phyloP scores from a whole-genome alignment of 108 stramenopile species.

The Chaetoceros muelleri region DNA sequence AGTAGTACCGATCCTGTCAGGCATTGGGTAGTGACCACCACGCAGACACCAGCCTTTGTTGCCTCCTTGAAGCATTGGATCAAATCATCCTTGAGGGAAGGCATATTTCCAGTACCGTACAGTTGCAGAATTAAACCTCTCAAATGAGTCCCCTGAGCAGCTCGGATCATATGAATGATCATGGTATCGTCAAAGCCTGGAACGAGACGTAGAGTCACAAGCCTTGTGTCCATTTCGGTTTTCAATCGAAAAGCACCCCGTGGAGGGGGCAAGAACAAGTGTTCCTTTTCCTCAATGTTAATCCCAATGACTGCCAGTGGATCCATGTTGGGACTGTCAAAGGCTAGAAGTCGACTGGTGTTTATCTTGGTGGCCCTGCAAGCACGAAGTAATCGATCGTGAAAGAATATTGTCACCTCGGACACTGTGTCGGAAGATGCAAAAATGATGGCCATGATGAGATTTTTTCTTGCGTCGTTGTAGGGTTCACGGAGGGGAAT shows the following conservation, averaged over 20 bases:
- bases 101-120: conserved; percentile 94
- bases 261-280: conserved; percentile 65
- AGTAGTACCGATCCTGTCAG: conserved; percentile 75
- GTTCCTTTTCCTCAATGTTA: conserved; percentile 60
- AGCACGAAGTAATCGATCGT: conserved; percentile 80
- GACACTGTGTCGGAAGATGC: conserved; percentile 60
- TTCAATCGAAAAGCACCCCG: conserved; percentile 74
- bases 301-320: conserved; percentile 89
- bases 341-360: conserved; percentile 78
- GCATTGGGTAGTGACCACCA: conserved; percentile 93
- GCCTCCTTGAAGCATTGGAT: conserved; percentile 60
- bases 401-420: conserved; percentile 94
- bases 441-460: conserved; percentile 94
- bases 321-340: conserved; percentile 90
- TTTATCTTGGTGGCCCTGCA: conserved; percentile 85
- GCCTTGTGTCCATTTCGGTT: conserved; percentile 77
- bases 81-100: conserved; percentile 63
- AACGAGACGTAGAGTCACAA: conserved; percentile 77
- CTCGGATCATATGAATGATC: conserved; percentile 42
- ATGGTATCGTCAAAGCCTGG: conserved; percentile 92
- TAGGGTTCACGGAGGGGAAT: conserved; percentile 88
- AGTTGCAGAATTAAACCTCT: conserved; percentile 85
- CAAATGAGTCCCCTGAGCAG: conserved; percentile 28
- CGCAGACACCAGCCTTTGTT: conserved; percentile 56
- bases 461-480: conserved; percentile 93